Base-by-base conservation (phyloP, 345 rosid genomes). In the Hibiscus trionum region DNA sequence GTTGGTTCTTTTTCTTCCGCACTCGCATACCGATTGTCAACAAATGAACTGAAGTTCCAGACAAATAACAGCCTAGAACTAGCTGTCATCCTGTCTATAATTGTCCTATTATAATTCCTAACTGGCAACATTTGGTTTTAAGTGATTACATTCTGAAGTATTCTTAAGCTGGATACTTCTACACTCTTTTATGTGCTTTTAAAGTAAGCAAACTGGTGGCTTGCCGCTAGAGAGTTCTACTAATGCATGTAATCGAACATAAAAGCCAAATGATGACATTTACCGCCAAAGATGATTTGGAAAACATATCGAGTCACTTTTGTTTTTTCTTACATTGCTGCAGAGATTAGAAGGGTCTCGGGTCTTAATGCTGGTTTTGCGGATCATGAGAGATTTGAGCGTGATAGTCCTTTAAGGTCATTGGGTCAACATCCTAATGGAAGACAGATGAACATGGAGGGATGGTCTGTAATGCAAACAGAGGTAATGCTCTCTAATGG, bases 351-450 rank as follows among this genome's bases (percentile, higher is more conserved):
- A 81, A 82, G 86, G 70, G 73, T 86, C 47, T 85, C 91, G 12
- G 80, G 82, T 69, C 77, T 76, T 59, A 73, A 70, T 80, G 75
- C 81, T 53, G 80, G 83, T 82, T 81, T 91, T 76, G 72, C 80
- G 58, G 96, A 91, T 81, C 82, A 82, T 57, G 98, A 91, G 75
- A 85, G 95, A 78, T 82, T 82, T 74, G 97, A 94, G 75, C 89
- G 83, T 76, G 95, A 86, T 77, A 88, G 96, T 81, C 97, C 96
- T 63, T 87, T 86, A 75, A 90, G 96, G 84, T 83, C 96, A 47
- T 79, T 88, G 55, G 86, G 84, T 73, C 96, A 80, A 64, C 88
- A 80, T n/a, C 69, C 85, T 19, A 55, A 55, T 55, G 59, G 59
- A 4, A 55, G 59, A 55, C 59, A 55, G 26, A 55, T 55, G 59